These are phyloP conservation scores for Aspergillus hortae DNA, from an alignment of 2,329 filamentous ascomycete genomes.

Conservation along the genomic window DNA sequence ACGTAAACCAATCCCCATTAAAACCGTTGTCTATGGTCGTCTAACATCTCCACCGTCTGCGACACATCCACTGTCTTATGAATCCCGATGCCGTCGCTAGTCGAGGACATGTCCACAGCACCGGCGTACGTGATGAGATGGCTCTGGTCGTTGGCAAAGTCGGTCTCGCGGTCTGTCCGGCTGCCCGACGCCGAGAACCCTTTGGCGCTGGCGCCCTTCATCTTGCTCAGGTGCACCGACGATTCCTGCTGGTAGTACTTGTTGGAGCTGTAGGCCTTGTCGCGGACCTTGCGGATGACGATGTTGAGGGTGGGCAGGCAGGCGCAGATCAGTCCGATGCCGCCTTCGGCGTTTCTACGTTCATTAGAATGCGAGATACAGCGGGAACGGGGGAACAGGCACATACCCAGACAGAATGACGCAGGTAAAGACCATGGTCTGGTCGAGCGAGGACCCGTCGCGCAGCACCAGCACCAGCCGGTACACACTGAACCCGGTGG, in stretches of 20 bases:
- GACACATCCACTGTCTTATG: slow-evolving; percentile 22
- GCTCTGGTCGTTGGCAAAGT: slow-evolving; percentile 27
- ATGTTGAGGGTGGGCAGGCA: slow-evolving; percentile 35
- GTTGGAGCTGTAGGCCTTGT: slow-evolving; percentile 24
- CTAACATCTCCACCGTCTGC: slow-evolving; percentile 20
- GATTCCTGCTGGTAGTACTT: slow-evolving; percentile 27
- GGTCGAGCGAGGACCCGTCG: slow-evolving; percentile 27
- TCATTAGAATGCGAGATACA: neutral
- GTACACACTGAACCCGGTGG: slow-evolving; percentile 37
- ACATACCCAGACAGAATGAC: slow-evolving; percentile 39
- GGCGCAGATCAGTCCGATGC: slow-evolving; percentile 36
- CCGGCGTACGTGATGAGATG: slow-evolving; percentile 30
- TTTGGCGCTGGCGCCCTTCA: slow-evolving; percentile 15
- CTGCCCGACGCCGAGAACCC: slow-evolving; percentile 12
- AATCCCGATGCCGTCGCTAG: slow-evolving; percentile 10
- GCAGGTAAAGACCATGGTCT: slow-evolving; percentile 33
- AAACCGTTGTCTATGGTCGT: neutral
- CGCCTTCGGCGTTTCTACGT: slow-evolving; percentile 35
- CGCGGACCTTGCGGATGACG: slow-evolving; percentile 22
- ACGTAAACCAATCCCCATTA: neutral
- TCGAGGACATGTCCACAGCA: slow-evolving; percentile 12
- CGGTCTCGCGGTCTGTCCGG: slow-evolving; percentile 17
- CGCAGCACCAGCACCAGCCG: slow-evolving; percentile 33
- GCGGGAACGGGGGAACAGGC: too few species aligned
- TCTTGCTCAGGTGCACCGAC: slow-evolving; percentile 24